Evolutionary conservation across 164 flowering plant species (phyloP), one percentile per base, ranked within the genome.

Genomic region (Stephania cephalantha): DNA sequence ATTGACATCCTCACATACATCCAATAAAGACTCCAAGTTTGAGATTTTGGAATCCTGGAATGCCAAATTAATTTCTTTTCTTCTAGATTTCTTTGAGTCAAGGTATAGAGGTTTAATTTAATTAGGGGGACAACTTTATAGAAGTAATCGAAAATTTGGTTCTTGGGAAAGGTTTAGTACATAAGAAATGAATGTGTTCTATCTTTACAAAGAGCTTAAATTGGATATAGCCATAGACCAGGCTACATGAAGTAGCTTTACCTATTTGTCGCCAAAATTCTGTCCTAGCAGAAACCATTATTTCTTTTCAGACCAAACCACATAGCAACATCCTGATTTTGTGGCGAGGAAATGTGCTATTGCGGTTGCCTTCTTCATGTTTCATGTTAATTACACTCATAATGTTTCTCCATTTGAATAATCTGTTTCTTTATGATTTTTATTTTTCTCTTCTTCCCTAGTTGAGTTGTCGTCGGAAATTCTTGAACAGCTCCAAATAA

Each of bases 401-500:
- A 12, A 52, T 71, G 11, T 53, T 76, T 42, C 31, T 10, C 31
- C 74, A 50, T 68, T 15, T 64, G 73, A 4, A 10, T 73, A 67
- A 50, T 42, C 30, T 30, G 42, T 48, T 42, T 48, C 10, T 31
- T 46, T 15, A 1, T 74, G 7, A 9, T 1, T 45, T 46, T 42
- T n/a, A 68, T 30, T 12, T 76, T 70, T 71, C 42, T 42, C 20
- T 44, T 50, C 55, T 50, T 50, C 15, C 15, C 55, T 50, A 0
- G 9, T 50, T 50, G 42, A 35, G 55, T 13, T 50, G 9, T 50
- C 55, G n/a, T 58, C 17, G 13, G 20, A 11, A 15, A 61, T 65
- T 12, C 70, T 31, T 78, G 64, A 75, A 73, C 89, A 91, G 97
- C 45, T 70, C 98, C 95, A 42, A 95, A 93, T 76, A 86, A 81